Percentiles rank a stretch among this genome's conserved stretches.
Evolutionary conservation across 139 green algal species (phyloP).

Genomic region (Gonium pectorale): DNA sequence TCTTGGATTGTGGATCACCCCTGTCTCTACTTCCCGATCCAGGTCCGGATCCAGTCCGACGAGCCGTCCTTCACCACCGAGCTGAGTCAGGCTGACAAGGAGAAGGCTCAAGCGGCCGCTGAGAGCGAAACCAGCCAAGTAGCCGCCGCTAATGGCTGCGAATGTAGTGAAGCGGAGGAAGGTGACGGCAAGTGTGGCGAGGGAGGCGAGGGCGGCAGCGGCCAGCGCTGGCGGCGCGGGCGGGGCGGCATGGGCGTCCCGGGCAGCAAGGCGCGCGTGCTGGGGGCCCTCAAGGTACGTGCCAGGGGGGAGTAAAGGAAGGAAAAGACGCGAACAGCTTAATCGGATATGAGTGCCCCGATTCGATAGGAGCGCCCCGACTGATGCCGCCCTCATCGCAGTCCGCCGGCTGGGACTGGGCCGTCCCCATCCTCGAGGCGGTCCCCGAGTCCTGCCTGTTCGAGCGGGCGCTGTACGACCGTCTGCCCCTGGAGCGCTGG

Average conservation of each 20-base stretch:
- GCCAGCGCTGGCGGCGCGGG: no score
- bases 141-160: no score
- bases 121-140: background rate
- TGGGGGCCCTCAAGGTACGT: constrained; percentile 26
- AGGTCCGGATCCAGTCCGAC: background rate
- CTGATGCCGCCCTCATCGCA: background rate
- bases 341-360: no score
- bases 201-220: no score
- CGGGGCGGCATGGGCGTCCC: no score
- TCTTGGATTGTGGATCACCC: no score
- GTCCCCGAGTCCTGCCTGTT: constrained; percentile 58
- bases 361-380: no score
- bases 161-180: no score
- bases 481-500: constrained; percentile 33
- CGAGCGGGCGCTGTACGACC: constrained; percentile 59
- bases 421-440: constrained; percentile 25
- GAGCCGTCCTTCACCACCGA: constrained; percentile 43
- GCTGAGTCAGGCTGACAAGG: background rate
- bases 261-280: constrained; percentile 53
- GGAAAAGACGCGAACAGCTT: background rate
- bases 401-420: background rate
- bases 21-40: background rate
- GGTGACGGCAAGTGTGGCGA: constrained; percentile 30
- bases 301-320: no score
- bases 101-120: background rate